Evolutionary conservation across 306 rosid genomes (phyloP).

Genomic region (Lablab purpureus): DNA sequence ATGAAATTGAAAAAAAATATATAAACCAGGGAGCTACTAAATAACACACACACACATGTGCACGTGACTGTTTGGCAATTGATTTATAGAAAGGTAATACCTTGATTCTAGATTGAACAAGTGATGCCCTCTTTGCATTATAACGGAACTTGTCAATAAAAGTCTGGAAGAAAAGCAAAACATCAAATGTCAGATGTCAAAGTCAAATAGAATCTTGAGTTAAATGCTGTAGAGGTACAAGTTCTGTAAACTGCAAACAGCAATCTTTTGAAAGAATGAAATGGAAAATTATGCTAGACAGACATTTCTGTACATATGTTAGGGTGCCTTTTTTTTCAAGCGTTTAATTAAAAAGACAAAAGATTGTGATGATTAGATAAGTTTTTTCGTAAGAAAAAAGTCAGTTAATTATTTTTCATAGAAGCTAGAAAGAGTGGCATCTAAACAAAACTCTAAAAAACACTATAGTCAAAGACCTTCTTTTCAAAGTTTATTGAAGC

Average conservation of each 20-base stretch:
- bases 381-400: background rate
- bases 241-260: slow-evolving; percentile 17
- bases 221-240: slow-evolving; percentile 31
- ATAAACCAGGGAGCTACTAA: slow-evolving; percentile 29
- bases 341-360: background rate
- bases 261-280: background rate
- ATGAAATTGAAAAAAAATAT: slow-evolving; percentile 31
- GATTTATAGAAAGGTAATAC: slow-evolving; percentile 52
- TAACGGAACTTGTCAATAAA: slow-evolving; percentile 98
- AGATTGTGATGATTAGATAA: background rate
- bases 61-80: slow-evolving; percentile 28
- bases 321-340: background rate
- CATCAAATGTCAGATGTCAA: slow-evolving; percentile 51
- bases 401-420: background rate
- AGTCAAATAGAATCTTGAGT: slow-evolving; percentile 47
- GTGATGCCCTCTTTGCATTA: slow-evolving; percentile 99
- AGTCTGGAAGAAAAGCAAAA: slow-evolving; percentile 62
- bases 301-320: background rate
- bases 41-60: background rate
- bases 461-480: background rate
- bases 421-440: slow-evolving; percentile 14
- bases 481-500: slow-evolving; percentile 34
- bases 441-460: background rate
- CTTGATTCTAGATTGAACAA: slow-evolving; percentile 99
- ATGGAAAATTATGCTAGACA: background rate